Evolutionary conservation across 306 rosid species (phyloP).

Genomic region (Vachellia pachyceras): DNA sequence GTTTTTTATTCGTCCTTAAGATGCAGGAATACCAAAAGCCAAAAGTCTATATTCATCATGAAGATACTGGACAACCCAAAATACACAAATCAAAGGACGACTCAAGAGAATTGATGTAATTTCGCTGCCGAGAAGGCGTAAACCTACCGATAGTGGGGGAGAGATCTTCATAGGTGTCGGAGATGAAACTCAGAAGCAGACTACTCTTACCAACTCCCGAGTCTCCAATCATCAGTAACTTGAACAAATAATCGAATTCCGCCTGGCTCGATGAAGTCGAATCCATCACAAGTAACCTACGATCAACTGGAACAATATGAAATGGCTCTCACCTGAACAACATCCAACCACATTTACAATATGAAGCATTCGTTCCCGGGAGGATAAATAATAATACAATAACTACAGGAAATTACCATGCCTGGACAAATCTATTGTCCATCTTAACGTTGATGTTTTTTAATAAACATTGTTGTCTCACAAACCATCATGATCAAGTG

Average conservation of each 20-base stretch:
- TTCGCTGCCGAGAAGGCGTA: neutral
- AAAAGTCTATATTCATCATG: slow-evolving; percentile 9
- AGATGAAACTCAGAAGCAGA: slow-evolving; percentile 86
- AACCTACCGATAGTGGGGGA: slow-evolving; percentile 82
- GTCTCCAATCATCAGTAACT: slow-evolving; percentile 91
- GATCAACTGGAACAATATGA: neutral
- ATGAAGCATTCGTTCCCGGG: neutral
- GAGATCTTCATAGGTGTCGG: slow-evolving; percentile 80
- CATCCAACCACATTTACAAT: neutral
- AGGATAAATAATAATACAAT: neutral
- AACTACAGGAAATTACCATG: slow-evolving; percentile 1
- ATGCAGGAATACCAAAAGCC: slow-evolving; percentile 6
- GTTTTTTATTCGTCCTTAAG: neutral
- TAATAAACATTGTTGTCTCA: neutral
- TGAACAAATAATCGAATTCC: slow-evolving; percentile 89
- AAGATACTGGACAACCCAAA: neutral
- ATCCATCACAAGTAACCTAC: slow-evolving; percentile 59
- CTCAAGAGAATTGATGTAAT: neutral
- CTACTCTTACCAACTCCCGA: slow-evolving; percentile 96
- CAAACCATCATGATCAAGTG: neutral
- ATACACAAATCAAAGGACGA: slow-evolving; percentile 16
- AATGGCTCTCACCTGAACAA: slow-evolving; percentile 1
- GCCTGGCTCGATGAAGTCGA: slow-evolving; percentile 50
- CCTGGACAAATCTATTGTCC: neutral
- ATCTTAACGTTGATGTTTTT: neutral